A percentile compares a stretch with the other conserved stretches of the same genome.
Conservation (phyloP, 1,284 basidiomycete genomes). For the Ceratobasidium sp. region DNA sequence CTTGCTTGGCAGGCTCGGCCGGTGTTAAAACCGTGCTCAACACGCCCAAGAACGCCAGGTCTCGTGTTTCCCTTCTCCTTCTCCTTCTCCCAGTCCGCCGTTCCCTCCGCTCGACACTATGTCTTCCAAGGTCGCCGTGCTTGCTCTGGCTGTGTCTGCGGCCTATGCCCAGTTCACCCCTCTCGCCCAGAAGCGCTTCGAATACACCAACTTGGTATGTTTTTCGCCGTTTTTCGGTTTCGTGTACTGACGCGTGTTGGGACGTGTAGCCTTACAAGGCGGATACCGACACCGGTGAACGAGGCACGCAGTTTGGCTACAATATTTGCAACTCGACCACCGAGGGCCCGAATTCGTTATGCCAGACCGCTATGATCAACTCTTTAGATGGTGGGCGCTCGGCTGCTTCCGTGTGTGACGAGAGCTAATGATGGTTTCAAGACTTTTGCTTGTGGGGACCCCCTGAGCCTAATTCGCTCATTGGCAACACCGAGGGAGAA, state of each 20-base stretch:
- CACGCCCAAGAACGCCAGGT: background rate
- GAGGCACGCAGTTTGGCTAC: conserved; percentile 51
- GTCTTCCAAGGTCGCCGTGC: conserved; percentile 20
- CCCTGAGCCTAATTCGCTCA: conserved; percentile 50
- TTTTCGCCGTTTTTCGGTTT: background rate
- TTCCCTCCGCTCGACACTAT: background rate
- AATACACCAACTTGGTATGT: conserved; percentile 43
- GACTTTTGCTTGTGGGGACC: conserved; percentile 49
- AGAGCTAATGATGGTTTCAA: conserved; percentile 6
- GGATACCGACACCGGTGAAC: conserved; percentile 48
- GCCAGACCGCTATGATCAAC: conserved; percentile 53
- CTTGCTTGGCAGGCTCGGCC: conserved; percentile 3
- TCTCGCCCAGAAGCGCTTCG: conserved; percentile 43
- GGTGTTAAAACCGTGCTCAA: background rate
- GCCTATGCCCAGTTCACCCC: conserved; percentile 35
- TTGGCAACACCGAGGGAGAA: conserved; percentile 56
- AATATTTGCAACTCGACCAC: conserved; percentile 55
- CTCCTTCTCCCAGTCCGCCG: background rate
- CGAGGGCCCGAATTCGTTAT: conserved; percentile 51
- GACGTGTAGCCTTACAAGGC: conserved; percentile 49
- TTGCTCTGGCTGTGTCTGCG: conserved; percentile 14
- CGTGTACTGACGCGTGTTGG: too few relatives aligned
- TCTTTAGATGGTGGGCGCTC: conserved; percentile 45
- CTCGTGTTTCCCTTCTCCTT: conserved; percentile 2
- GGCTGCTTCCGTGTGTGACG: background rate